Percentiles rank a stretch among this genome's conserved stretches.
These are phyloP conservation scores for Eucalyptus tenuipes DNA, from an alignment of 345 rosid genomes.

Conservation along the genomic window DNA sequence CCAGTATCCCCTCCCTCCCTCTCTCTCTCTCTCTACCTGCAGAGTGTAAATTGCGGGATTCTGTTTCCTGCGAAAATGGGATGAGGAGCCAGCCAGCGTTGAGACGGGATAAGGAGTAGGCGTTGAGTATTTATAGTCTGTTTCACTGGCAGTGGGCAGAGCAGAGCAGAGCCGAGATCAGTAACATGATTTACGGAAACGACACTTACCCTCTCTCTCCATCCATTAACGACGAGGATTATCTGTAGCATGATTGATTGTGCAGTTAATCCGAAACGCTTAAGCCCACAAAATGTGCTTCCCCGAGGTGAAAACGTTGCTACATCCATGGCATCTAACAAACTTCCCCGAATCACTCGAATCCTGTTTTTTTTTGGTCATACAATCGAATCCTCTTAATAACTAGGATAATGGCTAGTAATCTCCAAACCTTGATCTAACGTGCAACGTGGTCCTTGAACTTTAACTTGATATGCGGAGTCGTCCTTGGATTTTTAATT, in stretches of 20 bases:
- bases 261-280: background rate
- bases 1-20: background rate
- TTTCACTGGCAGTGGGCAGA: background rate
- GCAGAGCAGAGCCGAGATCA: background rate
- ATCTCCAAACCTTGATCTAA: rapidly evolving
- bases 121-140: background rate
- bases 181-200: background rate
- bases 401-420: background rate
- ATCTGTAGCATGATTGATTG: background rate
- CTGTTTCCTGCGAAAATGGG: background rate
- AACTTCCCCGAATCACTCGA: background rate
- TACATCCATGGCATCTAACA: background rate
- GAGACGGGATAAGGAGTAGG: background rate
- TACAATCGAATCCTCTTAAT: background rate
- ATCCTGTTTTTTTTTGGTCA: background rate
- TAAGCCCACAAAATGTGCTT: background rate
- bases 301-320: background rate
- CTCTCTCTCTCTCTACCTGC: background rate
- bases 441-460: rapidly evolving
- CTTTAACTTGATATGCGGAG: rapidly evolving
- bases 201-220: background rate
- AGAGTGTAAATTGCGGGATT: background rate
- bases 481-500: rapidly evolving
- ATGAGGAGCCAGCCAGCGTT: background rate
- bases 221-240: background rate